Percentiles rank a stretch among this genome's conserved stretches.
Conservation (phyloP, 768 basidiomycete species). For the Cubamyces lactineus region DNA sequence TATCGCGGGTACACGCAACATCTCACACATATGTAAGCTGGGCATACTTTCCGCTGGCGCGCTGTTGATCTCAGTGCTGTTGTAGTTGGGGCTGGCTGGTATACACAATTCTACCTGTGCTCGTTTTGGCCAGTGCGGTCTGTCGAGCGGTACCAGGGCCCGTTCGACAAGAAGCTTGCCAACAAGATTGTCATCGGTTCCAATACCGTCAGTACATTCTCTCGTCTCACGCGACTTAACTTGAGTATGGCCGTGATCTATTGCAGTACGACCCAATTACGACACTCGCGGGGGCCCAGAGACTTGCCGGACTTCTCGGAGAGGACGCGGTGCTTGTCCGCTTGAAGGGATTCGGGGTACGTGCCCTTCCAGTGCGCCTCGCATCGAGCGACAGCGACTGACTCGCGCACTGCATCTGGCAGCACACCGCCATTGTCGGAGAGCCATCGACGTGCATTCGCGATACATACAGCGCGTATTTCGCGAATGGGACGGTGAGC, state of each 20-base stretch:
- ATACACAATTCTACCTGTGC: neutral
- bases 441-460: constrained; percentile 4
- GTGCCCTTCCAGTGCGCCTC: too few relatives aligned
- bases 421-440: constrained; percentile 5
- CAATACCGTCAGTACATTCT: neutral
- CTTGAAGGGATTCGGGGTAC: neutral
- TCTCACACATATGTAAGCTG: constrained; percentile 9
- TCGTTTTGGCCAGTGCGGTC: constrained; percentile 6
- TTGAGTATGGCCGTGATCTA: too few relatives aligned
- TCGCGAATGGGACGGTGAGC: constrained; percentile 11
- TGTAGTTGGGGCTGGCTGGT: neutral
- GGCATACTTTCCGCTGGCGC: neutral
- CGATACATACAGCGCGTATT: neutral
- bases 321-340: neutral
- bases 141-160: constrained; percentile 7
- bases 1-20: neutral
- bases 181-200: neutral
- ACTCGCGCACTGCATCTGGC: too few relatives aligned
- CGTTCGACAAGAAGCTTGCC: constrained; percentile 5
- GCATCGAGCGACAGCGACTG: too few relatives aligned
- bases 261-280: constrained; percentile 4
- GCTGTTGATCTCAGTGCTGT: neutral
- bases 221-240: too few relatives aligned
- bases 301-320: neutral
- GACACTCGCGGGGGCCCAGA: neutral